These are phyloP conservation scores for Ocimum tenuiflorum DNA, from an alignment of 257 asterid species.

Conservation along the genomic window DNA sequence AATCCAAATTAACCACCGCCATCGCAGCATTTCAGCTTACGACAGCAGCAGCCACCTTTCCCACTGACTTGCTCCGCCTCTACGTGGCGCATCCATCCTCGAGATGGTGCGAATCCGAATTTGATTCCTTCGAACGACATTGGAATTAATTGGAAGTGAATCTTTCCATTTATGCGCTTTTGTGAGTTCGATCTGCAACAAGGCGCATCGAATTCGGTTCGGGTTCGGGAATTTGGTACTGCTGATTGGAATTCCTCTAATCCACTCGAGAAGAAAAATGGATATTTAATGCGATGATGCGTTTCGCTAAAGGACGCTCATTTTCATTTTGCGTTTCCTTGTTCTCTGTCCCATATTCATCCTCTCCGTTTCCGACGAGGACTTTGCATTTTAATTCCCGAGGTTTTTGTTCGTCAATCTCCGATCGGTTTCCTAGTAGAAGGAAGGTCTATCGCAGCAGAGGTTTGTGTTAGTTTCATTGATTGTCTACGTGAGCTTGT, in stretches of 20 bases:
- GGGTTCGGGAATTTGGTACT: conserved; percentile 15
- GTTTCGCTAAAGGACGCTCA: conserved; percentile 49
- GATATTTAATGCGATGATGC: conserved; percentile 60
- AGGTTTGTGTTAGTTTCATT: conserved; percentile 38
- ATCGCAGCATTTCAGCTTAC: not conserved
- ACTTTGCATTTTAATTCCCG: conserved; percentile 34
- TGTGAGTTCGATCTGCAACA: conserved; percentile 10
- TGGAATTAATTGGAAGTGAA: conserved; percentile 16
- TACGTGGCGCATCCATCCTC: conserved; percentile 29
- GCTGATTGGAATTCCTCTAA: conserved; percentile 21
- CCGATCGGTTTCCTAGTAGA: conserved; percentile 29
- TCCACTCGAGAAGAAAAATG: conserved; percentile 23
- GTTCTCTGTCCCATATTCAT: conserved; percentile 17
- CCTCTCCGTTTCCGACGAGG: conserved; percentile 28
- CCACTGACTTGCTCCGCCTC: conserved; percentile 18
- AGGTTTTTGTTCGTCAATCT: conserved; percentile 21
- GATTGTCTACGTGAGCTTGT: not conserved
- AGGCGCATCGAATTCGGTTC: conserved; percentile 34
- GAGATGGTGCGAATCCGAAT: conserved; percentile 27
- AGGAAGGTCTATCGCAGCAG: conserved; percentile 25
- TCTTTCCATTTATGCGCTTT: conserved; percentile 16
- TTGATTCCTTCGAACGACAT: conserved; percentile 18
- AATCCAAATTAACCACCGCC: conserved; percentile 13
- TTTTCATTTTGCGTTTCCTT: conserved; percentile 36
- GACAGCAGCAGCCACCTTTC: conserved; percentile 11